phyloP scores from a whole-genome alignment of 495 filamentous ascomycete species.

The Podospora appendiculata region DNA sequence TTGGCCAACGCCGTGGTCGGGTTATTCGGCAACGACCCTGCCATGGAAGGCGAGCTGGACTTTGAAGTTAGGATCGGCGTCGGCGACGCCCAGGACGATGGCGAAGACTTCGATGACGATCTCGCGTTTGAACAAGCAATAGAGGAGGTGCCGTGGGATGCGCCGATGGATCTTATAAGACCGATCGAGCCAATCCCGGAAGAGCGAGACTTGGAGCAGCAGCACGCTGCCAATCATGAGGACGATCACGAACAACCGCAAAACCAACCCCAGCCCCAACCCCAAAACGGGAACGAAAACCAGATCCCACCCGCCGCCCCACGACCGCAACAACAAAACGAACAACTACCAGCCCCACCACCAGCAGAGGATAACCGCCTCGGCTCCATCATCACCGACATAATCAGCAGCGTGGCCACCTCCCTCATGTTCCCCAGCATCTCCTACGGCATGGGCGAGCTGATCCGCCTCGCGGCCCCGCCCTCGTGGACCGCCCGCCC shows the following conservation, averaged over 20 bases:
- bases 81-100: conserved; percentile 27
- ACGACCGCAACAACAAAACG: not conserved
- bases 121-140: not conserved
- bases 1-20: conserved; percentile 7
- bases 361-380: conserved; percentile 7
- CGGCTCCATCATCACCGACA: conserved; percentile 4
- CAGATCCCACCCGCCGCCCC: not conserved
- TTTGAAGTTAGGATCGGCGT: conserved; percentile 36
- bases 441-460: conserved; percentile 53
- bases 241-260: not conserved
- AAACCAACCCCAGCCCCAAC: not conserved
- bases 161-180: no score
- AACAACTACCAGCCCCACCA: not conserved
- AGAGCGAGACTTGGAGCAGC: not conserved
- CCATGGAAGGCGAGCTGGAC: conserved; percentile 13
- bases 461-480: conserved; percentile 56
- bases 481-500: conserved; percentile 51
- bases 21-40: conserved; percentile 18
- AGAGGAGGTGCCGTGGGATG: not conserved
- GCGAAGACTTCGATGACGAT: not conserved
- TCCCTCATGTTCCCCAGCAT: conserved; percentile 34
- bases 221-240: no score
- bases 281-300: not conserved
- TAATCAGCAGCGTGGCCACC: conserved; percentile 30
- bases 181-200: not conserved